These are phyloP conservation scores for Coemansia sp. DNA, from an alignment of 192 early-diverging fungal genomes.

Conservation along the genomic window DNA sequence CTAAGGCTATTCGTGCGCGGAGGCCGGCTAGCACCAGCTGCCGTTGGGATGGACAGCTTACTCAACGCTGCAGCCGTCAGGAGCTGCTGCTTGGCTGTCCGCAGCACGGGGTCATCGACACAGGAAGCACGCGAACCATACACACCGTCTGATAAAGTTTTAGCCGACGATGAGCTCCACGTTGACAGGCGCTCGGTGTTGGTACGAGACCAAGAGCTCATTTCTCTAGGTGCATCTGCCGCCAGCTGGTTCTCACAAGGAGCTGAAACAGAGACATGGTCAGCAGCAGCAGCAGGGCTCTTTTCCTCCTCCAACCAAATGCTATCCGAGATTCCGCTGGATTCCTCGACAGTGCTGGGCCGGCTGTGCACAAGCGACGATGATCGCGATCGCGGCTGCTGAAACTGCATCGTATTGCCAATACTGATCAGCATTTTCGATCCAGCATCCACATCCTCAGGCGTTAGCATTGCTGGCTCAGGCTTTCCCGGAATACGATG, in stretches of 20 bases:
- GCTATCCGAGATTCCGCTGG: constrained; percentile 17
- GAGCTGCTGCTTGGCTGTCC: constrained; percentile 17
- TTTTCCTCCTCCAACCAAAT: constrained; percentile 2
- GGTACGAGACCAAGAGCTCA: constrained; percentile 12
- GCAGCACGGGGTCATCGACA: constrained; percentile 23
- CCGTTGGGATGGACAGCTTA: constrained; percentile 19
- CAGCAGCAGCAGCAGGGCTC: not conserved
- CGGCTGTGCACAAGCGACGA: constrained; percentile 35
- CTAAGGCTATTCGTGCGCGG: constrained; percentile 2
- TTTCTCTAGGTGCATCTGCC: constrained; percentile 12
- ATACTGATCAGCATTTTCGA: not conserved
- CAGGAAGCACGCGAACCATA: constrained; percentile 22
- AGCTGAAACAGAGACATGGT: not conserved
- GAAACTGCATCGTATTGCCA: not conserved
- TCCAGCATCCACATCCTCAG: constrained; percentile 4
- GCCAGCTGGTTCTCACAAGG: constrained; percentile 4
- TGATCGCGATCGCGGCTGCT: constrained; percentile 19
- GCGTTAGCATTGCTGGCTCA: constrained; percentile 4
- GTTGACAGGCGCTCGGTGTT: constrained; percentile 52
- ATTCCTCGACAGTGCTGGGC: constrained; percentile 24
- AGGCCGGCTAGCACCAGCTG: constrained; percentile 23
- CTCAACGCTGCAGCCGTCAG: constrained; percentile 33
- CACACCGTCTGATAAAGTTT: constrained; percentile 38
- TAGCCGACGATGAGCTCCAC: constrained; percentile 50
- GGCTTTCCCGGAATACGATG: not conserved